These are phyloP conservation scores for apple (Malus domestica) DNA, from an alignment of 306 rosid genomes.

Conservation along the genomic window DNA sequence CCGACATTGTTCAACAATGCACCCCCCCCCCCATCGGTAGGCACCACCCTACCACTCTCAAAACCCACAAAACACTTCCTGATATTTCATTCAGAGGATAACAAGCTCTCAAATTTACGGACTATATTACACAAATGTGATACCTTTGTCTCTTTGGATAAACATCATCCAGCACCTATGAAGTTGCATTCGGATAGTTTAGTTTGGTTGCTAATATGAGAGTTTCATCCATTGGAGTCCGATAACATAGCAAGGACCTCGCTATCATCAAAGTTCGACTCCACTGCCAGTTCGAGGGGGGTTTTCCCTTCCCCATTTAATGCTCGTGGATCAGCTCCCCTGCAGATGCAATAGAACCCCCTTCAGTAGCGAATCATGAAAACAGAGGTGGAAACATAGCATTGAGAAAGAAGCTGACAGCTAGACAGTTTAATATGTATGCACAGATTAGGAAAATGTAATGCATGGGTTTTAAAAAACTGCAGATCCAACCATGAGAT, in stretches of 20 bases:
- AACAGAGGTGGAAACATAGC: neutral
- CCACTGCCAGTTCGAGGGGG: constrained; percentile 59
- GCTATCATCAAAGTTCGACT: constrained; percentile 55
- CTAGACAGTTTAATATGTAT: neutral
- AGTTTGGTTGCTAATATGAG: neutral
- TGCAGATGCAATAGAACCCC: constrained; percentile 26
- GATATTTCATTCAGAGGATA: constrained; percentile 34
- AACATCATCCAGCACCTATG: constrained; percentile 21
- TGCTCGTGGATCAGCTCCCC: constrained; percentile 92
- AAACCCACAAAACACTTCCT: constrained; percentile 36
- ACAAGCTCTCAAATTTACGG: constrained; percentile 42
- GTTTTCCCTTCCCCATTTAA: constrained; percentile 82
- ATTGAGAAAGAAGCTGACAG: neutral
- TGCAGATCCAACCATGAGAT: constrained; percentile 4
- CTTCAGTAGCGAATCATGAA: constrained; percentile 13
- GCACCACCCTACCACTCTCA: constrained; percentile 64
- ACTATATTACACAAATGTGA: constrained; percentile 64
- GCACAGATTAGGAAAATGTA: neutral
- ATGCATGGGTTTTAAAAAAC: neutral
- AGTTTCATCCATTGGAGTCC: constrained; percentile 61
- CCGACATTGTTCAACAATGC: constrained; percentile 32
- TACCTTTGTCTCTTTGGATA: constrained; percentile 27
- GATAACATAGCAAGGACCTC: constrained; percentile 51
- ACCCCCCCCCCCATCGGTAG: constrained; percentile 54
- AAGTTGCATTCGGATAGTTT: constrained; percentile 18